Base-by-base conservation (phyloP, 257 asterid genomes). In the Linaria vulgaris region DNA sequence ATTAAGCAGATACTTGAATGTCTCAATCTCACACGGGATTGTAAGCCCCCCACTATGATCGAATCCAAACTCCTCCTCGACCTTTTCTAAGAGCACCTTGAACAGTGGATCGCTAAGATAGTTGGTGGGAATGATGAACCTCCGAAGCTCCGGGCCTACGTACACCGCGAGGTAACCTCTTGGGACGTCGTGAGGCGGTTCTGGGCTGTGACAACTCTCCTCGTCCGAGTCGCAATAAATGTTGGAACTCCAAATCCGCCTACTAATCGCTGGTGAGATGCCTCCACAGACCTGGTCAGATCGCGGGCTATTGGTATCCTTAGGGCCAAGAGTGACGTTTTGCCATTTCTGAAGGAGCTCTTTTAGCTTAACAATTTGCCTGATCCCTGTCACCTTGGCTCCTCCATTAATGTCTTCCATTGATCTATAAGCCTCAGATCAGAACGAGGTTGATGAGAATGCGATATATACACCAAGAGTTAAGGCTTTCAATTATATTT, bases 311-410 rank as follows among this genome's bases (percentile, higher is more conserved):
- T 20, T 62, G 37, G 56, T 37, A 17, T 68, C 57, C 71, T 77
- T 85, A 6, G 79, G 74, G 7, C 86, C 74, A n/a, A 79, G 84
- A 0, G 94, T 75, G 0, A 51, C 88, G 13, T 64, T 68, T 66
- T 88, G 95, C 98, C 98, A 91, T 65, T 74, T 91, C 2, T 88
- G 79, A 16, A 91, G 74, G 52, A 86, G 59, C 43, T 73, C 90
- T 63, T 88, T 91, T 2, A 88, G 76, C 69, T 71, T 81, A 12
- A 84, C 91, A 9, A 91, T 86, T 39, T 91, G 94, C 39, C 80
- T 60, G 57, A 83, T 91, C 63, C 94, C 88, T 15, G 79, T 78
- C 53, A 81, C 73, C 82, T 82, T 79, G 76, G 55, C 76, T 66
- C 80, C 94, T 63, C 76, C 89, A 12, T 62, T n/a, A n/a, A n/a